These are phyloP conservation scores for Phytophthora quininea DNA, from an alignment of 352 stramenopile genomes.

Conservation along the genomic window DNA sequence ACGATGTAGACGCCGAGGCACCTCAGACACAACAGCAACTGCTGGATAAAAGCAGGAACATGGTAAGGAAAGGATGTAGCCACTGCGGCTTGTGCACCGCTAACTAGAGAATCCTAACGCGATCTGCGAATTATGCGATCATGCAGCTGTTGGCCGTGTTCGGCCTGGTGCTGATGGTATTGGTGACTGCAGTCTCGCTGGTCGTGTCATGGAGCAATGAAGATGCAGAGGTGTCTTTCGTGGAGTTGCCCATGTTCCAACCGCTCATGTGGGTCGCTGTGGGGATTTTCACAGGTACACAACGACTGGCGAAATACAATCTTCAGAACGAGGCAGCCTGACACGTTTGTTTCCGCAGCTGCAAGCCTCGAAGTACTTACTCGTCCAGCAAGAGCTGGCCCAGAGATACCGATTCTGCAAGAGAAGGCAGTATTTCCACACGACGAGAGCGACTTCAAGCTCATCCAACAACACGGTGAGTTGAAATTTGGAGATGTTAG, in stretches of 20 bases:
- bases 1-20: conserved; percentile 24
- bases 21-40: conserved; percentile 51
- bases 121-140: neutral
- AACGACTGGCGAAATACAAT: neutral
- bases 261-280: conserved; percentile 83
- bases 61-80: conserved; percentile 31
- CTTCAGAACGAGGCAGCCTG: neutral
- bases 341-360: conserved; percentile 29
- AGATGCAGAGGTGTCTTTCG: conserved; percentile 33
- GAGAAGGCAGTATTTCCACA: conserved; percentile 67
- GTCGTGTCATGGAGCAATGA: conserved; percentile 66
- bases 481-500: neutral
- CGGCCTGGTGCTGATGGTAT: conserved; percentile 67
- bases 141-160: conserved; percentile 71
- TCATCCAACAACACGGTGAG: conserved; percentile 53
- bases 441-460: conserved; percentile 61
- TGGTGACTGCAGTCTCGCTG: conserved; percentile 67
- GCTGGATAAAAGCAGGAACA: conserved; percentile 51
- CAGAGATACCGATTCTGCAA: conserved; percentile 47
- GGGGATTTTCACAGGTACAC: conserved; percentile 72
- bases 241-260: conserved; percentile 77
- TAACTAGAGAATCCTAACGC: neutral
- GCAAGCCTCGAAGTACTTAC: conserved; percentile 58
- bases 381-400: conserved; percentile 17
- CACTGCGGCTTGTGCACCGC: neutral